Percentiles rank a stretch among this genome's conserved stretches.
Conservation (phyloP, 208 protist species). For the Porcisia deanei region DNA sequence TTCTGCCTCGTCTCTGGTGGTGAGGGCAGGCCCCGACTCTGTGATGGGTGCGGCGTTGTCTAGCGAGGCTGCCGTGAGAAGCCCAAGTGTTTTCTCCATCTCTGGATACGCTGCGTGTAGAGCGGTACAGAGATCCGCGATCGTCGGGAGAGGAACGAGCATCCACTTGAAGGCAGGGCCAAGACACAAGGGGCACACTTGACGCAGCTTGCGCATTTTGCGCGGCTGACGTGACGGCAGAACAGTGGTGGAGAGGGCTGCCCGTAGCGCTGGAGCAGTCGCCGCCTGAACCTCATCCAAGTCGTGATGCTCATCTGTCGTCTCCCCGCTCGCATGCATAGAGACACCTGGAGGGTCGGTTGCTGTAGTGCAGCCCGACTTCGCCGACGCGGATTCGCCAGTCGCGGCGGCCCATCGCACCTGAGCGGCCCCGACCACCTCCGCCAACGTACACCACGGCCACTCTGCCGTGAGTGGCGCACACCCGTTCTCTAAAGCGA, state of each 20-base stretch:
- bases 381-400: neutral
- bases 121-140: slow-evolving; percentile 41
- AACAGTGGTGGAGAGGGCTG: neutral
- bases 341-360: neutral
- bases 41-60: neutral
- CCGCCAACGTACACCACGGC: slow-evolving; percentile 28
- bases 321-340: neutral
- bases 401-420: slow-evolving; percentile 15
- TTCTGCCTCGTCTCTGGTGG: neutral
- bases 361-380: neutral
- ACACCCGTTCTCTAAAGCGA: slow-evolving; percentile 59
- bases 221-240: slow-evolving; percentile 1
- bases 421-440: slow-evolving; percentile 9
- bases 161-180: slow-evolving; percentile 75
- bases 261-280: neutral
- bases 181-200: slow-evolving; percentile 61
- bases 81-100: slow-evolving; percentile 26
- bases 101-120: slow-evolving; percentile 20
- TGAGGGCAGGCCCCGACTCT: too few relatives aligned
- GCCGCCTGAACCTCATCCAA: neutral
- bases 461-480: slow-evolving; percentile 30
- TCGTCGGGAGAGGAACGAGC: slow-evolving; percentile 45
- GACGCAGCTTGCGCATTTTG: slow-evolving; percentile 29
- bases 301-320: neutral
- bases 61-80: neutral